Evolutionary conservation across 768 basidiomycete genomes (phyloP).

Genomic region (Rhizopogon salebrosus): DNA sequence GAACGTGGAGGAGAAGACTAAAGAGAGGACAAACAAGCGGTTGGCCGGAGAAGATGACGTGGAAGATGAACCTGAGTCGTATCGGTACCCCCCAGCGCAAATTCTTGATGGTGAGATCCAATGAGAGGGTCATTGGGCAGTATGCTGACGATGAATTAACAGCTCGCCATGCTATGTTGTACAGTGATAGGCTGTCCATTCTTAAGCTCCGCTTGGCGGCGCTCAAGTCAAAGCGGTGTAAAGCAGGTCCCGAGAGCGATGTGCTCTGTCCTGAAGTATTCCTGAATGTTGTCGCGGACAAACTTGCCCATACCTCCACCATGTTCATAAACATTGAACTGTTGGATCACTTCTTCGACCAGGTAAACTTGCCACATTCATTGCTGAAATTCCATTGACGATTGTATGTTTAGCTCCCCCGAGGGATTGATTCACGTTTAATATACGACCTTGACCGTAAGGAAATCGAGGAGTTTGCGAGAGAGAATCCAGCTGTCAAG

Average conservation of each 20-base stretch:
- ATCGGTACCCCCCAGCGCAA: conserved; percentile 88
- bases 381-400: background rate
- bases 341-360: conserved; percentile 97
- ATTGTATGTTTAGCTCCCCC: conserved; percentile 74
- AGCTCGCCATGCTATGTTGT: conserved; percentile 93
- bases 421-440: conserved; percentile 92
- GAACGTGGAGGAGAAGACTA: conserved; percentile 72
- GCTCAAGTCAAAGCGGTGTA: conserved; percentile 85
- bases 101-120: conserved; percentile 76
- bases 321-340: conserved; percentile 99
- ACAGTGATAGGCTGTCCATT: conserved; percentile 73
- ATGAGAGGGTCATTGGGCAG: conserved; percentile 6
- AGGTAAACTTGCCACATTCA: conserved; percentile 47
- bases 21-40: conserved; percentile 51
- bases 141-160: conserved; percentile 8
- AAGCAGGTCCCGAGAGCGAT: conserved; percentile 80
- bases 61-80: conserved; percentile 57
- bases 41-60: conserved; percentile 36
- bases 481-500: conserved; percentile 89
- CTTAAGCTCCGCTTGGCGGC: conserved; percentile 84
- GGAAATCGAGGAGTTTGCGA: conserved; percentile 88
- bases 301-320: conserved; percentile 90
- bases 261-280: conserved; percentile 95
- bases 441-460: conserved; percentile 89
- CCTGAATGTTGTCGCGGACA: conserved; percentile 94